These are phyloP conservation scores for Rhodofomes roseus DNA, from an alignment of 1,284 basidiomycete genomes.

Conservation along the genomic window DNA sequence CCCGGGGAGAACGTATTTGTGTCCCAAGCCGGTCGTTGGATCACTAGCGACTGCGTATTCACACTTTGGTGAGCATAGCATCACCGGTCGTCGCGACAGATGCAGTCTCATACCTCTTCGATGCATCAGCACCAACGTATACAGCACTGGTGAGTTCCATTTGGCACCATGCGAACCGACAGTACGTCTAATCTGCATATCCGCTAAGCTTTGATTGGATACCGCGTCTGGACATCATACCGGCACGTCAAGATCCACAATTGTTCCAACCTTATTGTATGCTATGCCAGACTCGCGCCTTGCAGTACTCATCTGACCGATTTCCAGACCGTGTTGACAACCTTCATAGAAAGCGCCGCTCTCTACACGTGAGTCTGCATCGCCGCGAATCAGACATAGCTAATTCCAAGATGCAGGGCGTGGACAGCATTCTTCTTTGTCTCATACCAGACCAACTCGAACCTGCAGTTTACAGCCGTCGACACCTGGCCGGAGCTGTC, in stretches of 20 bases:
- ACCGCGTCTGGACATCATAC: background rate
- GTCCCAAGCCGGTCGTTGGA: conserved; percentile 7
- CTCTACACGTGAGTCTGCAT: background rate
- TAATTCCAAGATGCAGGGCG: background rate
- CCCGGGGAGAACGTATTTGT: conserved; percentile 14
- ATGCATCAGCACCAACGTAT: conserved; percentile 2
- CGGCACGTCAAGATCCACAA: background rate
- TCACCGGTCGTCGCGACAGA: too few relatives aligned
- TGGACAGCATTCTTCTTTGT: conserved; percentile 4
- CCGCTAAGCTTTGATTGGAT: background rate
- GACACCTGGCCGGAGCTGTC: background rate
- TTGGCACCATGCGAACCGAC: too few relatives aligned
- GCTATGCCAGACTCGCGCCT: background rate
- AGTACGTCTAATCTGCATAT: background rate
- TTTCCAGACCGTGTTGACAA: background rate
- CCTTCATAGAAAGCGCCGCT: conserved; percentile 3
- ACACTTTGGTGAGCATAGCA: conserved; percentile 3
- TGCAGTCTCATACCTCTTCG: background rate
- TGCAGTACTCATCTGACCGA: background rate
- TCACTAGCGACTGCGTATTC: conserved; percentile 10
- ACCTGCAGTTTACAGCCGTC: background rate
- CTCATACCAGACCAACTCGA: background rate
- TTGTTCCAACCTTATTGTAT: background rate
- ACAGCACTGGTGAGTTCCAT: background rate
- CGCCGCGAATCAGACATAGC: background rate